Conservation (phyloP, 2,329 filamentous ascomycete genomes). For the Coleophoma cylindrospora region DNA sequence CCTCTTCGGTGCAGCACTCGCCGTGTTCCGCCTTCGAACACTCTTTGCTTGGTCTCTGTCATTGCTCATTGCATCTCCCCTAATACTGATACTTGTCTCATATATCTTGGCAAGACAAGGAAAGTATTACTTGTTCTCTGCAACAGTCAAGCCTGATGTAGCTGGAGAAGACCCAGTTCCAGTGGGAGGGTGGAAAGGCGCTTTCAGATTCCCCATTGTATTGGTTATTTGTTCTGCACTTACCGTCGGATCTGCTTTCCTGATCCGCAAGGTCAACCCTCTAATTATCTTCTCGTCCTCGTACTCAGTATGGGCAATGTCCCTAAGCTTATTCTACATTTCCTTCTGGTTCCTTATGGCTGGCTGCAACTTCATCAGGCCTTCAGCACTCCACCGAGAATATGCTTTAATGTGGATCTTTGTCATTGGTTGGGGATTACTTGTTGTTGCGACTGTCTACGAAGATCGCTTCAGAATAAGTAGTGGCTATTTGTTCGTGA, state of each 20-base stretch:
- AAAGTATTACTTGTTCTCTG: slow-evolving; percentile 85
- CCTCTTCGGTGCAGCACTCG: slow-evolving; percentile 75
- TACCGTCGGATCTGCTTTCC: slow-evolving; percentile 67
- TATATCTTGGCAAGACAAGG: slow-evolving; percentile 65
- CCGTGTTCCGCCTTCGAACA: slow-evolving; percentile 72
- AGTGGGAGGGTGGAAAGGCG: slow-evolving; percentile 73
- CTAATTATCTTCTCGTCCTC: slow-evolving; percentile 86
- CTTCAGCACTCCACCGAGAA: slow-evolving; percentile 78
- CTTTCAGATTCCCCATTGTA: slow-evolving; percentile 78
- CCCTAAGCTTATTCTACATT: slow-evolving; percentile 74
- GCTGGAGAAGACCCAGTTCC: slow-evolving; percentile 56
- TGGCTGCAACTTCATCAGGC: slow-evolving; percentile 72
- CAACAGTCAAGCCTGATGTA: slow-evolving; percentile 49
- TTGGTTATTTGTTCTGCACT: slow-evolving; percentile 62
- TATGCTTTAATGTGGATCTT: slow-evolving; percentile 86
- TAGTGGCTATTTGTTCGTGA: slow-evolving; percentile 75
- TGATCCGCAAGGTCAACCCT: slow-evolving; percentile 80
- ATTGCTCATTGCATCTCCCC: slow-evolving; percentile 72
- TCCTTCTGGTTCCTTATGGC: slow-evolving; percentile 78
- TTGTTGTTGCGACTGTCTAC: slow-evolving; percentile 70
- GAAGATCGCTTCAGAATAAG: slow-evolving; percentile 69
- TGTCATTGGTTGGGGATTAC: slow-evolving; percentile 63
- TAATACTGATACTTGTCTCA: slow-evolving; percentile 65
- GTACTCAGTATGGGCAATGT: slow-evolving; percentile 86
- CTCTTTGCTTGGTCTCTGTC: slow-evolving; percentile 86